These are phyloP conservation scores for Ajuga reptans DNA, from an alignment of 305 asterid species.

Conservation along the genomic window DNA sequence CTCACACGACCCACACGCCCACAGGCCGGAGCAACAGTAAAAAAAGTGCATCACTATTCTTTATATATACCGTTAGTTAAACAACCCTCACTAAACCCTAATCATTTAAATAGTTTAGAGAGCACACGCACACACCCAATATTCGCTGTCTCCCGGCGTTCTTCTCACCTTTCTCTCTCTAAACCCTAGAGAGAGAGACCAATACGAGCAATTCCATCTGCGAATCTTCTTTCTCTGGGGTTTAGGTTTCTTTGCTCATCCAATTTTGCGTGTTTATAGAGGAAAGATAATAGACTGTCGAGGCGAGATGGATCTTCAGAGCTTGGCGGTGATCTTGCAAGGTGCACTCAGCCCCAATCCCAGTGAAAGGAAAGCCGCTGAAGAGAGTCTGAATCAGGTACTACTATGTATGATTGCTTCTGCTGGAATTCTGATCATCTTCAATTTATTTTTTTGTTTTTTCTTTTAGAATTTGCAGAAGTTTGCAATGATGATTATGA, in stretches of 20 bases:
- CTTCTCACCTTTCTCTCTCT: conserved; percentile 21
- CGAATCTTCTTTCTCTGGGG: conserved; percentile 29
- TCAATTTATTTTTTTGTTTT: not conserved
- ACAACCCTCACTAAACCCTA: conserved; percentile 62
- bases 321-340: conserved; percentile 58
- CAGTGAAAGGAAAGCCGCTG: conserved; percentile 75
- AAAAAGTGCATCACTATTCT: not conserved
- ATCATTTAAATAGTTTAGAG: conserved; percentile 40
- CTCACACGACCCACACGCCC: not conserved
- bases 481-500: conserved; percentile 6
- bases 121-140: conserved; percentile 27
- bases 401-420: not conserved
- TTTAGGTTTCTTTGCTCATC: conserved; percentile 12
- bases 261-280: not conserved
- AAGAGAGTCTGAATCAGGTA: conserved; percentile 85
- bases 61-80: conserved; percentile 18
- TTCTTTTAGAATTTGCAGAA: not conserved
- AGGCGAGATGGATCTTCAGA: conserved; percentile 68
- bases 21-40: not conserved
- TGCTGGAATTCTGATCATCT: not conserved
- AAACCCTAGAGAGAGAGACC: conserved; percentile 39
- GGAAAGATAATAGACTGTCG: not conserved
- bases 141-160: conserved; percentile 28
- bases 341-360: conserved; percentile 89
- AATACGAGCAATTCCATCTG: conserved; percentile 11